Conservation (phyloP, 2,329 filamentous ascomycete genomes). For the Pseudopyrenochaeta lycopersici region DNA sequence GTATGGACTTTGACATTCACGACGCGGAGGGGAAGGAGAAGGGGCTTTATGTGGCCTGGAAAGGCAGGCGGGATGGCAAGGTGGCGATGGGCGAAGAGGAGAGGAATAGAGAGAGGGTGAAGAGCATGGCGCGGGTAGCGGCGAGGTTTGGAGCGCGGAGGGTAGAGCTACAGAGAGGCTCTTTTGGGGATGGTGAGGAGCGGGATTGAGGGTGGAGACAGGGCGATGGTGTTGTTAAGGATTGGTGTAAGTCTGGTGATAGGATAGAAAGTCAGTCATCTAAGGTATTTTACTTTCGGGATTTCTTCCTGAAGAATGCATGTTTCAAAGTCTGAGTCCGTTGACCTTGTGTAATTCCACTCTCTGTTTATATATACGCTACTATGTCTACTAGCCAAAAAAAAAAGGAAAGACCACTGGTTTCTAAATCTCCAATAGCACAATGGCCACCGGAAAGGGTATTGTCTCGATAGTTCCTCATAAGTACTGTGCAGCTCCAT, state of each 20-base stretch:
- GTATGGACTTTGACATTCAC: conserved; percentile 1
- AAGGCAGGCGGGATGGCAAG: background rate
- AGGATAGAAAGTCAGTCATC: no score
- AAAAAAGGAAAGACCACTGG: no score
- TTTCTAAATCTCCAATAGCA: no score
- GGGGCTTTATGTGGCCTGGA: background rate
- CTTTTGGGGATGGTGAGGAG: background rate
- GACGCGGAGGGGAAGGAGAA: background rate
- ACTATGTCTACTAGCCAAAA: no score
- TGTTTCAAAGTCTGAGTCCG: no score
- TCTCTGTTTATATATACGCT: no score
- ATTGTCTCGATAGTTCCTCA: no score
- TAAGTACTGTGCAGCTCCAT: background rate
- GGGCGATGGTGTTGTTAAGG: background rate
- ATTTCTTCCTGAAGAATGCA: no score
- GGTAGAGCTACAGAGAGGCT: background rate
- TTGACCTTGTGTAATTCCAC: no score
- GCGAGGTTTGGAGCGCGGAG: background rate
- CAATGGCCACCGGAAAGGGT: no score
- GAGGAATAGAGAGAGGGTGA: background rate
- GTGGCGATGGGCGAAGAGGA: background rate
- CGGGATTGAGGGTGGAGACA: background rate
- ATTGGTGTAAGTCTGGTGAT: background rate
- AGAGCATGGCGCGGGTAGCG: background rate
- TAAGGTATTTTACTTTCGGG: no score